Evolutionary conservation across 1,139 yeast species (phyloP).

Genomic region (Yamadazyma pseudoaaseri): DNA sequence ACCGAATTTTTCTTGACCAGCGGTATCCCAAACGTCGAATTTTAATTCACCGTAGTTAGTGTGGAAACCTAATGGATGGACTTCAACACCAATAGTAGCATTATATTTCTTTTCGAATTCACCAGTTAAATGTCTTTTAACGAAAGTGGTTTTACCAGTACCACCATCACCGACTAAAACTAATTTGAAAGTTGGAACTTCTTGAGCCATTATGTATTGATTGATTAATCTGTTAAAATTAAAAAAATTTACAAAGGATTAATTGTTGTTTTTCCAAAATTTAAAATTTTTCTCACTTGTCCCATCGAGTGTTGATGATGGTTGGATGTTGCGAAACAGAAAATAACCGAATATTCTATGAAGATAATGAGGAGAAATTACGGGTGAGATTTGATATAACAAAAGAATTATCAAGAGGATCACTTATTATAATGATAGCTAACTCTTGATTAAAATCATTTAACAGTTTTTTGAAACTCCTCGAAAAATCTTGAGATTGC

Average conservation of each 20-base stretch:
- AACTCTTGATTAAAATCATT: too few relatives aligned
- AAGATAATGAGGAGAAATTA: neutral
- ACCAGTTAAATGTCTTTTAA: conserved; percentile 99
- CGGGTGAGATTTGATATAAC: too few relatives aligned
- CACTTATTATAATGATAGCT: too few relatives aligned
- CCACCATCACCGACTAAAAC: conserved; percentile 99
- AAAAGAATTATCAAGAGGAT: too few relatives aligned
- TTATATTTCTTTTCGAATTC: conserved; percentile 99
- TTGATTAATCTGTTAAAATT: conserved; percentile 10
- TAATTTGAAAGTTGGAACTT: conserved; percentile 97
- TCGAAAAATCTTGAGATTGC: too few relatives aligned
- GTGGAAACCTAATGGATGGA: conserved; percentile 97
- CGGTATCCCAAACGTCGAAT: conserved; percentile 99
- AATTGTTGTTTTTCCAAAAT: conserved; percentile 7
- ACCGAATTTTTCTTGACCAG: conserved; percentile 99
- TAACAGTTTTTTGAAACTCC: too few relatives aligned
- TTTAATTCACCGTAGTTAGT: conserved; percentile 98
- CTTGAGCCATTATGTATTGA: conserved; percentile 53
- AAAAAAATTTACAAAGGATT: conserved; percentile 7
- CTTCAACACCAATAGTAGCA: conserved; percentile 99
- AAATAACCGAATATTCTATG: conserved; percentile 5
- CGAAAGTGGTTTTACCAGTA: conserved; percentile 99
- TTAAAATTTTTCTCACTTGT: conserved; percentile 3
- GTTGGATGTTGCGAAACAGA: conserved; percentile 4
- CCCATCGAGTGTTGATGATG: conserved; percentile 4